Evolutionary conservation across 2,329 filamentous ascomycete species (phyloP).

Genomic region (Hortaea werneckii): DNA sequence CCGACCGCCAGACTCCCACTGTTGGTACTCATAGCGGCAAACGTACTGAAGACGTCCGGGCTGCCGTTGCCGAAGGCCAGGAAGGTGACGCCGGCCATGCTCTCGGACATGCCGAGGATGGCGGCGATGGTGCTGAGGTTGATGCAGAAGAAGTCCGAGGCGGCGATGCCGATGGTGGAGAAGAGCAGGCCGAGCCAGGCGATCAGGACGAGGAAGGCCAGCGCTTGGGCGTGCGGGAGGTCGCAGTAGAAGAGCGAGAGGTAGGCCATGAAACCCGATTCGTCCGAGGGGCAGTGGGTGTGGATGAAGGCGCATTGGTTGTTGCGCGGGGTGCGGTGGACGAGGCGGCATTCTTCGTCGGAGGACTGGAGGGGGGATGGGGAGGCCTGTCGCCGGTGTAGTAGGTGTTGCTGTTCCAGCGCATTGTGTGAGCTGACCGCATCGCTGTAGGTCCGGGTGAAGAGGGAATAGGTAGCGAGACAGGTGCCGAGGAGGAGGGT

Average conservation of each 20-base stretch:
- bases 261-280: conserved; percentile 83
- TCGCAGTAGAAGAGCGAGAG: conserved; percentile 84
- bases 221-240: conserved; percentile 54
- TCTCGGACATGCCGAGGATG: conserved; percentile 88
- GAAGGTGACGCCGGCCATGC: conserved; percentile 90
- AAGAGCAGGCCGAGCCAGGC: conserved; percentile 84
- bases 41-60: conserved; percentile 96
- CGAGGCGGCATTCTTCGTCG: conserved; percentile 59
- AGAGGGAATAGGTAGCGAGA: conserved; percentile 14
- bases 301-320: conserved; percentile 84
- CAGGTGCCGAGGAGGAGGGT: conserved; percentile 28
- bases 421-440: conserved; percentile 2
- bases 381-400: not conserved
- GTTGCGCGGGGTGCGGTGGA: conserved; percentile 50
- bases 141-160: conserved; percentile 96
- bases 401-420: not conserved
- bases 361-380: conserved; percentile 13
- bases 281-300: conserved; percentile 74
- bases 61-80: conserved; percentile 96
- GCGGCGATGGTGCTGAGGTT: conserved; percentile 88
- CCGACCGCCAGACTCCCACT: conserved; percentile 95
- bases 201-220: conserved; percentile 71
- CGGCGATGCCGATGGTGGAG: conserved; percentile 92
- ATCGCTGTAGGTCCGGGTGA: conserved; percentile 1
- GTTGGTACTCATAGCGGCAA: conserved; percentile 93